Evolutionary conservation across 345 rosid species (phyloP).

Genomic region (Eucalyptus polyanthemos): DNA sequence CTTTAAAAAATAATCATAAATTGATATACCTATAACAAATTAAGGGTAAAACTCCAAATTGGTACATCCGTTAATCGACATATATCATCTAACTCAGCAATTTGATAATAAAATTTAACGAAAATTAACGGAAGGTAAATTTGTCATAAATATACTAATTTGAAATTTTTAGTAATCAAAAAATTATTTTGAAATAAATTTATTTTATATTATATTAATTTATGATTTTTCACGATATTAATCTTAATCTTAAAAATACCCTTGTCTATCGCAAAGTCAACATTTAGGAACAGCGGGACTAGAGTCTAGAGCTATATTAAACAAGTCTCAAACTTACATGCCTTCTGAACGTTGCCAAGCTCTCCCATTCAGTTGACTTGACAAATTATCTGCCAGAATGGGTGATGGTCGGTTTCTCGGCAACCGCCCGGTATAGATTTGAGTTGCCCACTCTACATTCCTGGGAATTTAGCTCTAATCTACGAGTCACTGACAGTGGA

Average conservation of each 20-base stretch:
- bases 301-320: no score
- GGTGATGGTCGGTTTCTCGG: slow-evolving; percentile 13
- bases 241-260: no score
- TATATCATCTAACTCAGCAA: accelerated
- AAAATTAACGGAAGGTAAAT: no score
- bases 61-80: accelerated
- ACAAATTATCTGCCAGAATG: not conserved
- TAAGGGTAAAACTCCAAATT: accelerated
- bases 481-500: not conserved
- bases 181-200: no score
- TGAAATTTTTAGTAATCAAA: no score
- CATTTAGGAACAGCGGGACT: no score
- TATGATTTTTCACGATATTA: no score
- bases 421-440: not conserved
- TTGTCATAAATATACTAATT: accelerated
- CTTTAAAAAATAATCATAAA: no score
- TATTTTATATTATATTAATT: no score
- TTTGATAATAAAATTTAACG: accelerated
- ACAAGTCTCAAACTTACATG: no score
- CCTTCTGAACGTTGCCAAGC: not conserved
- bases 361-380: not conserved
- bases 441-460: not conserved
- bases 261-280: no score
- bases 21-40: accelerated
- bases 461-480: slow-evolving; percentile 1